Evolutionary conservation across 2,329 filamentous ascomycete genomes (phyloP).

Genomic region (Stemphylium lycopersici): DNA sequence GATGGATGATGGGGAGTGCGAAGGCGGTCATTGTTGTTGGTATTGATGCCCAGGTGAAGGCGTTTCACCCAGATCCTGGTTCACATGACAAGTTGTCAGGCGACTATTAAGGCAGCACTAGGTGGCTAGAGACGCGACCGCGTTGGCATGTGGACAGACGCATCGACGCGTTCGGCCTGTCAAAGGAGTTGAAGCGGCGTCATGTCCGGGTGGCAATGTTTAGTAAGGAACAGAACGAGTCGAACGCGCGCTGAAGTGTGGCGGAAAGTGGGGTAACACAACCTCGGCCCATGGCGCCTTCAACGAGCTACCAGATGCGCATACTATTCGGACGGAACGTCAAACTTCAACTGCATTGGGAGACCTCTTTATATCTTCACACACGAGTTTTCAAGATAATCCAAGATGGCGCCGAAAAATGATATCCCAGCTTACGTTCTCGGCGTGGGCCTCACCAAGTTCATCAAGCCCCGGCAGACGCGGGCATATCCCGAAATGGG

Average conservation of each 20-base stretch:
- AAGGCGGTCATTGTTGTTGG: no score
- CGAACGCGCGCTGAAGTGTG: constrained; percentile 4
- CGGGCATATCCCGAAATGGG: constrained; percentile 93
- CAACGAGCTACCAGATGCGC: background rate
- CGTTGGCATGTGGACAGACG: background rate
- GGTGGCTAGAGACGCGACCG: no score
- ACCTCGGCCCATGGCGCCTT: constrained; percentile 18
- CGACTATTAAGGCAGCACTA: no score
- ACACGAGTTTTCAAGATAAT: background rate
- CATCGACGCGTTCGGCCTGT: background rate
- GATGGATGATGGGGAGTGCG: no score
- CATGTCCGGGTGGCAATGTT: background rate
- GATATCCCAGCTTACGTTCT: constrained; percentile 74
- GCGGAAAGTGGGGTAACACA: constrained; percentile 16
- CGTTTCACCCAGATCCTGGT: no score
- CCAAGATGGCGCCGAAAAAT: constrained; percentile 36
- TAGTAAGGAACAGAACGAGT: constrained; percentile 6
- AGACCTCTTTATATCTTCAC: no score
- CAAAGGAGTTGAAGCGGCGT: background rate
- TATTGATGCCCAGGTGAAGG: no score
- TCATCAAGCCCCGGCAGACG: constrained; percentile 93
- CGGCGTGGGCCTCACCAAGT: constrained; percentile 97
- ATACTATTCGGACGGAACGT: background rate
- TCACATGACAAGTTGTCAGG: no score
- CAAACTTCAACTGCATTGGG: background rate